These are phyloP conservation scores for Dichomitus squalens DNA, from an alignment of 1,284 basidiomycete genomes.

Conservation along the genomic window DNA sequence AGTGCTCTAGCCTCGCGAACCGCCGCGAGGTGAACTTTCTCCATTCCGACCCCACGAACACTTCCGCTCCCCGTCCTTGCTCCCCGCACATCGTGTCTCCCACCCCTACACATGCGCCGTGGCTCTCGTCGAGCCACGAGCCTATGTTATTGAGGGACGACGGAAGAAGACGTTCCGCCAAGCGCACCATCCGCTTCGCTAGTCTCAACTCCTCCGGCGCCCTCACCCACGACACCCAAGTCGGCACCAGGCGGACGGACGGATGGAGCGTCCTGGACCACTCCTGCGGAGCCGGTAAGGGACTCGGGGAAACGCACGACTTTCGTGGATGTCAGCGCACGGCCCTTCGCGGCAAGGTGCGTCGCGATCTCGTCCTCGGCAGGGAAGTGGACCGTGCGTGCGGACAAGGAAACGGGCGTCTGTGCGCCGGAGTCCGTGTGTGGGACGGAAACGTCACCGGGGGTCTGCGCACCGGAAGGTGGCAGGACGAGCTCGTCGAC, in stretches of 20 bases:
- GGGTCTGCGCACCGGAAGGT: not conserved
- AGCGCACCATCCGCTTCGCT: not conserved
- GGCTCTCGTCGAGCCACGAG: slow-evolving; percentile 26
- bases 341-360: not conserved
- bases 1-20: too few relatives aligned
- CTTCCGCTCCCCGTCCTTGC: not conserved
- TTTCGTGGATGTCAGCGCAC: not conserved
- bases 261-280: not conserved
- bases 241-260: not conserved
- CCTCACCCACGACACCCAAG: not conserved
- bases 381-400: slow-evolving; percentile 12
- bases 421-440: not conserved
- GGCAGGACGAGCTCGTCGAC: too few relatives aligned
- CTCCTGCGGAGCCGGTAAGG: not conserved
- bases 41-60: not conserved
- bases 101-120: slow-evolving; percentile 4
- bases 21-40: too few relatives aligned
- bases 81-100: not conserved
- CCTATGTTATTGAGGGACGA: slow-evolving; percentile 41
- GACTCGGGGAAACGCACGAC: slow-evolving; percentile 16
- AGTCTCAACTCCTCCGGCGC: not conserved
- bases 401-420: slow-evolving; percentile 1
- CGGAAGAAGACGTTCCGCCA: not conserved
- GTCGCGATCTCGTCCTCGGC: slow-evolving; percentile 5
- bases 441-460: not conserved